Conservation (phyloP, 495 filamentous ascomycete genomes). For the Bombardia bombarda region DNA sequence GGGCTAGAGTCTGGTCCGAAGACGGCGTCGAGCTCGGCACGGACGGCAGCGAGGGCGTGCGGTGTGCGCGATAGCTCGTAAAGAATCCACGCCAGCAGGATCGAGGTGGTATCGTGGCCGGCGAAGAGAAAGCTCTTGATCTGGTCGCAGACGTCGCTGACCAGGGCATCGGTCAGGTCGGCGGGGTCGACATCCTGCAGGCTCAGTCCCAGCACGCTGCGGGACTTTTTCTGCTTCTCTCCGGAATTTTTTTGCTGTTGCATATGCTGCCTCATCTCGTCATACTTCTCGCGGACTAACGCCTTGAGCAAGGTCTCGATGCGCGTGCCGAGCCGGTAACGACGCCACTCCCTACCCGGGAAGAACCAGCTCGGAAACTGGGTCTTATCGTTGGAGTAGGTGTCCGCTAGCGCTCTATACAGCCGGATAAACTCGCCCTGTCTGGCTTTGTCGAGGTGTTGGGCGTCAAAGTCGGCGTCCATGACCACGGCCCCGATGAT, state of each 20-base stretch:
- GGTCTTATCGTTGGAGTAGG: slow-evolving; percentile 9
- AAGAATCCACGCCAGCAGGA: slow-evolving; percentile 31
- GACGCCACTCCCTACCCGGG: slow-evolving; percentile 9
- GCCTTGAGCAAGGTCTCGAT: slow-evolving; percentile 13
- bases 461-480: slow-evolving; percentile 24
- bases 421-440: slow-evolving; percentile 19
- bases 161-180: slow-evolving; percentile 11
- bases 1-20: slow-evolving; percentile 24
- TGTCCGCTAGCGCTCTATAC: slow-evolving; percentile 18
- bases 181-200: slow-evolving; percentile 22
- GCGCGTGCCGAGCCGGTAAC: slow-evolving; percentile 5
- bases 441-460: slow-evolving; percentile 4
- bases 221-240: slow-evolving; percentile 14
- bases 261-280: too few species aligned
- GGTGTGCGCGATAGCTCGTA: slow-evolving; percentile 42
- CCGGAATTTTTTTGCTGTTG: slow-evolving; percentile 1
- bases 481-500: slow-evolving; percentile 34
- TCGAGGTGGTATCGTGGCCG: slow-evolving; percentile 43
- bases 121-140: slow-evolving; percentile 40
- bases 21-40: slow-evolving; percentile 38
- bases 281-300: slow-evolving; percentile 21
- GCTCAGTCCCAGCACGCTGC: slow-evolving; percentile 25
- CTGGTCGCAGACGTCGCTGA: slow-evolving; percentile 23
- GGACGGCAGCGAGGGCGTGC: slow-evolving; percentile 24
- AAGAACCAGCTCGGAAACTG: slow-evolving; percentile 14